Evolutionary conservation across 306 rosid species (phyloP).

Genomic region (Quercus wislizeni): DNA sequence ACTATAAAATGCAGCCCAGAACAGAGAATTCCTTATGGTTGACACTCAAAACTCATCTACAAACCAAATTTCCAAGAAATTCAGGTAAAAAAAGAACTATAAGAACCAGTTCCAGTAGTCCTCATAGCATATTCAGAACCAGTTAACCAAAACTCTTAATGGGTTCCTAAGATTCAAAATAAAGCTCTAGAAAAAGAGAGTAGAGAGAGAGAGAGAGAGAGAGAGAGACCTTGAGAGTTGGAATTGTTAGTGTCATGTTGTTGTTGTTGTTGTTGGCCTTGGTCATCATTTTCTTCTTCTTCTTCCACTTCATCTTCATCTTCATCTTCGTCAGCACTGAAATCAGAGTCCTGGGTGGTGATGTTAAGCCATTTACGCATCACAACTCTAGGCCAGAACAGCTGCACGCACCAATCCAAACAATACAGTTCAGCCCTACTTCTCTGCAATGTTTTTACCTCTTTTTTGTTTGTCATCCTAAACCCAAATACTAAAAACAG

Average conservation of each 20-base stretch:
- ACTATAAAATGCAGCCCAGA: not conserved
- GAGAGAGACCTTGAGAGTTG: not conserved
- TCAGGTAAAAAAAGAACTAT: too few species aligned
- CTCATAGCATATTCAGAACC: not conserved
- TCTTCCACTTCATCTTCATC: constrained; percentile 52
- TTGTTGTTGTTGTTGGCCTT: not conserved
- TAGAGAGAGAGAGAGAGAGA: not conserved
- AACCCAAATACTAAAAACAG: constrained; percentile 17
- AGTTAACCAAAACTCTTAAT: too few species aligned
- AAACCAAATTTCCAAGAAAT: too few species aligned
- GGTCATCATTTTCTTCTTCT: constrained; percentile 12
- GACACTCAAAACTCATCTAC: too few species aligned
- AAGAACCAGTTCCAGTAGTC: not conserved
- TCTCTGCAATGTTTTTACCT: constrained; percentile 64
- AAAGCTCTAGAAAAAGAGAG: not conserved
- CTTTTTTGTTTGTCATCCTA: constrained; percentile 40
- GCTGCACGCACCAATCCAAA: constrained; percentile 63
- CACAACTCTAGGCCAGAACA: constrained; percentile 69
- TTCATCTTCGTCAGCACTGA: constrained; percentile 68
- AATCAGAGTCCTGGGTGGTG: constrained; percentile 52
- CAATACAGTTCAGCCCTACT: constrained; percentile 64
- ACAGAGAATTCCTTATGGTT: not conserved
- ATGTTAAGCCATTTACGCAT: constrained; percentile 84
- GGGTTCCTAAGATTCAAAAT: too few species aligned
- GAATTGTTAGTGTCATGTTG: not conserved